These are phyloP conservation scores for Gillenia trifoliata DNA, from an alignment of 306 rosid genomes.

Conservation along the genomic window DNA sequence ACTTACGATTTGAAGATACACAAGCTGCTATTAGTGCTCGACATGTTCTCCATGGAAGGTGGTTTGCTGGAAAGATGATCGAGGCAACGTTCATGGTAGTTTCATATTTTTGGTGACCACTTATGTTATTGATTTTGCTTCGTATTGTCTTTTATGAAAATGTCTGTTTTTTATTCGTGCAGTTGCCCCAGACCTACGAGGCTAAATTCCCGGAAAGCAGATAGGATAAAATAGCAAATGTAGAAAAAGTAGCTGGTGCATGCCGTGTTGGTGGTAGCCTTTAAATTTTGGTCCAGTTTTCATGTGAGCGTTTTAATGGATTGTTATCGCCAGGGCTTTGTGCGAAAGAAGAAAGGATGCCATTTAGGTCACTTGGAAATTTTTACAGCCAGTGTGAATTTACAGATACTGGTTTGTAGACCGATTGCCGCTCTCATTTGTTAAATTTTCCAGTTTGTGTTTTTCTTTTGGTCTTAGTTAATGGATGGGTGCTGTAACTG, in stretches of 20 bases:
- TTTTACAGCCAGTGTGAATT: too few species aligned
- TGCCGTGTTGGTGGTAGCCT: slow-evolving; percentile 5
- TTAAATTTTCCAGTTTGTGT: too few species aligned
- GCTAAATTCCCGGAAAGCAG: slow-evolving; percentile 58
- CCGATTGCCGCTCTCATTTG: too few species aligned
- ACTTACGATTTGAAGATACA: slow-evolving; percentile 56
- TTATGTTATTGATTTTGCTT: background rate
- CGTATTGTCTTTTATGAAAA: background rate
- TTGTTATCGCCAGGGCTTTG: background rate
- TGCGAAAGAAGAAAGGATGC: background rate
- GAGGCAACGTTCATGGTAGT: slow-evolving; percentile 81
- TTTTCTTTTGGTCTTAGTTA: too few species aligned
- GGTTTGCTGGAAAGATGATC: slow-evolving; percentile 99
- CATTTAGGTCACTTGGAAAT: too few species aligned
- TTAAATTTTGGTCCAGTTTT: background rate
- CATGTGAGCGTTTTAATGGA: background rate
- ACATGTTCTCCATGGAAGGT: slow-evolving; percentile 86
- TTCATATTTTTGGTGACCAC: background rate
- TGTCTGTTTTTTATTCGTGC: slow-evolving; percentile 21
- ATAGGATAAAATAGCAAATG: slow-evolving; percentile 14
- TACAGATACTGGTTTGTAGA: too few species aligned
- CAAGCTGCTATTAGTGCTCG: slow-evolving; percentile 71
- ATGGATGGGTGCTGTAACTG: too few species aligned
- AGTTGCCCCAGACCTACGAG: slow-evolving; percentile 67
- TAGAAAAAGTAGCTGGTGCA: background rate